Evolutionary conservation across 768 basidiomycete species (phyloP).

Genomic region (Kwoniella newhampshirensis): DNA sequence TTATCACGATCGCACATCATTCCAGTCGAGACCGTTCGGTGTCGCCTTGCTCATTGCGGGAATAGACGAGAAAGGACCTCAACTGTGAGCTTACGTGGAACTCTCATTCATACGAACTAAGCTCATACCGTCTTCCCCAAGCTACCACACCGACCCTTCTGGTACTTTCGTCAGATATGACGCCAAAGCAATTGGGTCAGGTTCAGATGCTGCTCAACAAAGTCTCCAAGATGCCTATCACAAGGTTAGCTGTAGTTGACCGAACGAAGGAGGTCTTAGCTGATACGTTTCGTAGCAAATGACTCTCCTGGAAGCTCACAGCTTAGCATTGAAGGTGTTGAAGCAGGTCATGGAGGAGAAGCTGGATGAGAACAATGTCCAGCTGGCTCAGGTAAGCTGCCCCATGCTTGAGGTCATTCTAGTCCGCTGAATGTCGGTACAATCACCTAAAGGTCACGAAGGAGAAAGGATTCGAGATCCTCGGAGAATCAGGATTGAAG

Average conservation of each 20-base stretch:
- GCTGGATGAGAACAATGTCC: slow-evolving; percentile 96
- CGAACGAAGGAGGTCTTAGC: background rate
- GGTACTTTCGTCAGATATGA: slow-evolving; percentile 96
- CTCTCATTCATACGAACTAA: background rate
- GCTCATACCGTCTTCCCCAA: slow-evolving; percentile 48
- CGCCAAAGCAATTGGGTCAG: slow-evolving; percentile 97
- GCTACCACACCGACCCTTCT: slow-evolving; percentile 97
- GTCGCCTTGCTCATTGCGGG: slow-evolving; percentile 98
- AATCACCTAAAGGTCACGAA: no score
- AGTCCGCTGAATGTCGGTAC: no score
- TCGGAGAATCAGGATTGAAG: slow-evolving; percentile 77
- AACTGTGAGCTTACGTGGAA: slow-evolving; percentile 66
- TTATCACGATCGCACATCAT: background rate
- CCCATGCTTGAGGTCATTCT: no score
- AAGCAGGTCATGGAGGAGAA: slow-evolving; percentile 99
- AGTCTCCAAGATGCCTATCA: slow-evolving; percentile 97
- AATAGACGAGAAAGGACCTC: slow-evolving; percentile 90
- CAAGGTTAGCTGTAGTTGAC: slow-evolving; percentile 61
- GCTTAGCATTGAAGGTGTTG: slow-evolving; percentile 78
- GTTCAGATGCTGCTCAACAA: slow-evolving; percentile 94
- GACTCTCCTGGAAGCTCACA: slow-evolving; percentile 82
- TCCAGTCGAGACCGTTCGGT: slow-evolving; percentile 87
- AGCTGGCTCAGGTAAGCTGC: slow-evolving; percentile 78
- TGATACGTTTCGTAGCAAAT: slow-evolving; percentile 67
- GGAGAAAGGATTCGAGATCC: slow-evolving; percentile 80